Evolutionary conservation across 1,139 yeast species (phyloP), one percentile per base, ranked within the genome.

Genomic region (Scheffersomyces titani): DNA sequence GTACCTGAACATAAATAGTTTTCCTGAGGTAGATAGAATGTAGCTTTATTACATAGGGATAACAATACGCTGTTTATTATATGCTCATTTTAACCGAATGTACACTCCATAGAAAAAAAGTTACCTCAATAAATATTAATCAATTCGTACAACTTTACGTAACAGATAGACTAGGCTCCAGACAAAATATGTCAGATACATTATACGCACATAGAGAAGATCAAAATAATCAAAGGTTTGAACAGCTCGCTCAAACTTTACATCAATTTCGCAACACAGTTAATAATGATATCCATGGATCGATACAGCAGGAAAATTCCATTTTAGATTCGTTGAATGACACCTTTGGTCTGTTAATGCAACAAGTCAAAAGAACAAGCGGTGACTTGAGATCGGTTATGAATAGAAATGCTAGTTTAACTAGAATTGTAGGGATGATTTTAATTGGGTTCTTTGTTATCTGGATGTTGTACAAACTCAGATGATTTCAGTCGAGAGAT

Each of bases 351-450:
- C 76, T 81, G 48, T 72, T 92, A 65, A 77, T 85, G 72, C 78
- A 78, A 19, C 85, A 83, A 65, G 84, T 93, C 18, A 85, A 83
- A 61, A 75, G 86, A 58, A 85, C 97, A 0, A 86, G 96, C 40
- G 76, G 83, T 2, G 86, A 89, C 54, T 80, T 93, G 50, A 75
- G 89, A 40, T 82, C 67, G 3, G 83, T 79, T 1, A 77, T 80
- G 82, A 74, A 70, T 54, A 64, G 83, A 60, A 80, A 80, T 58
- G 74, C 81, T 13, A 77, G 81, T 61, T 69, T 80, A 50, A 74
- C 82, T 0, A 68, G 77, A 58, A 69, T 75, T 2, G 82, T 80
- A 9, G 77, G 77, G 18, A 51, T 74, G 49, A 89, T 91, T 5
- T 74, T 92, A 59, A 65, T 83, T 50, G 78, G 78, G 3, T 87